Evolutionary conservation across 2,329 filamentous ascomycete species (phyloP).

Genomic region (Fusarium sp.): DNA sequence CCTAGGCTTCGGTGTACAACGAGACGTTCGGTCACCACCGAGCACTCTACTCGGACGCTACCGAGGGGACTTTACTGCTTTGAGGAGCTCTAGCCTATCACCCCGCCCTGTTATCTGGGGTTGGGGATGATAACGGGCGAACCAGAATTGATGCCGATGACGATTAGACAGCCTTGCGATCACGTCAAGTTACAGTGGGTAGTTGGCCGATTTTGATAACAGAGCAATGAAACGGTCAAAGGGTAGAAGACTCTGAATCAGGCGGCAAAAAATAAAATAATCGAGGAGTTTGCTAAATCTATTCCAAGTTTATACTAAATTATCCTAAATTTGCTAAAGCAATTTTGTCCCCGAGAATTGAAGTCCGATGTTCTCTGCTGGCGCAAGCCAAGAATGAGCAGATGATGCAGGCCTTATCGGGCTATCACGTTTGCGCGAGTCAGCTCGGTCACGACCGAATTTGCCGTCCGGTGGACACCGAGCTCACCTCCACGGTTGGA

Average conservation of each 20-base stretch:
- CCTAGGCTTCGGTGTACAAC: background rate
- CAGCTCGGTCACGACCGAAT: background rate
- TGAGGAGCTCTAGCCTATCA: background rate
- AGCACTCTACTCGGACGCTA: background rate
- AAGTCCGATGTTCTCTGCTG: rapidly evolving
- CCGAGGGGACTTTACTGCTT: background rate
- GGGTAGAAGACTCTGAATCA: background rate
- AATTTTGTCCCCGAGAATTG: too few relatives aligned
- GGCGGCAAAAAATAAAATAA: rapidly evolving
- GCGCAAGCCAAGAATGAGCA: too few relatives aligned
- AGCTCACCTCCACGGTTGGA: background rate
- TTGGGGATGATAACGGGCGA: background rate
- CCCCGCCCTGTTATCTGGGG: background rate
- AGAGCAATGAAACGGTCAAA: background rate
- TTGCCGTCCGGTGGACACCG: background rate
- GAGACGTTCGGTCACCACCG: background rate
- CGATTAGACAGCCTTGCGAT: constrained; percentile 7
- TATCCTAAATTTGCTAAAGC: background rate
- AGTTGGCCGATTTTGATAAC: background rate
- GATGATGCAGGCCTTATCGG: background rate
- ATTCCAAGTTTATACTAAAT: rapidly evolving
- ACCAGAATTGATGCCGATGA: background rate
- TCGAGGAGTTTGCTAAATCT: rapidly evolving
- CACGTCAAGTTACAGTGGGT: constrained; percentile 17
- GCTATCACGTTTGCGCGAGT: background rate